Conservation (phyloP, 257 asterid species). For the Osmanthus fragrans region DNA sequence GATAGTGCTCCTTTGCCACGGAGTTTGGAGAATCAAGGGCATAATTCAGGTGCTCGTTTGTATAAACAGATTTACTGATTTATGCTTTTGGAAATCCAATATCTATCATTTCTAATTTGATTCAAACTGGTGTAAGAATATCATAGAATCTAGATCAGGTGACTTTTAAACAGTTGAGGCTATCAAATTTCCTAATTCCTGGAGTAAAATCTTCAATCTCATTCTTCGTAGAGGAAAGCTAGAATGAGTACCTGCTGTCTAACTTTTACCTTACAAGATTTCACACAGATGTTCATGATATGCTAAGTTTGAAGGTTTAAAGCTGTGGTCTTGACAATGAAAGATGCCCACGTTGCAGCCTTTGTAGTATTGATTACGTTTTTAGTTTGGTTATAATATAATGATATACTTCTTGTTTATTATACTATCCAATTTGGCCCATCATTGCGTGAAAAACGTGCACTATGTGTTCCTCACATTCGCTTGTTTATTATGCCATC, state of each 20-base stretch:
- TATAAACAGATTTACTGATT: not conserved
- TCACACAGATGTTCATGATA: not conserved
- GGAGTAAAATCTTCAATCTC: not conserved
- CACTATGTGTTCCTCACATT: not conserved
- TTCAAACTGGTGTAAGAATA: not conserved
- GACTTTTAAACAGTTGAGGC: not conserved
- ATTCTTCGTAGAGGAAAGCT: not conserved
- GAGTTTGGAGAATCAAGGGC: slow-evolving; percentile 40
- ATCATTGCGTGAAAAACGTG: not conserved
- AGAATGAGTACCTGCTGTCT: not conserved
- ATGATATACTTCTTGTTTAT: not conserved
- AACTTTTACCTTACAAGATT: not conserved
- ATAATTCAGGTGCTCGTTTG: slow-evolving; percentile 31
- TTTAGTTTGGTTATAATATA: not conserved
- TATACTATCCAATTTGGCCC: not conserved
- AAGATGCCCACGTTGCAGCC: not conserved
- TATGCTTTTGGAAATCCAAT: not conserved
- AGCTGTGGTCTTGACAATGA: not conserved
- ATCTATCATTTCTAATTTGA: not conserved
- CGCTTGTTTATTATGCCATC: not conserved
- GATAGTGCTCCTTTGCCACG: slow-evolving; percentile 26
- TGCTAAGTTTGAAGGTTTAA: not conserved
- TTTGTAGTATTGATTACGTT: not conserved
- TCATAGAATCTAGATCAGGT: not conserved
- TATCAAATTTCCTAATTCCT: not conserved